phyloP scores from a whole-genome alignment of 2,329 filamentous ascomycete genomes.

The Lecanicillium sp. region DNA sequence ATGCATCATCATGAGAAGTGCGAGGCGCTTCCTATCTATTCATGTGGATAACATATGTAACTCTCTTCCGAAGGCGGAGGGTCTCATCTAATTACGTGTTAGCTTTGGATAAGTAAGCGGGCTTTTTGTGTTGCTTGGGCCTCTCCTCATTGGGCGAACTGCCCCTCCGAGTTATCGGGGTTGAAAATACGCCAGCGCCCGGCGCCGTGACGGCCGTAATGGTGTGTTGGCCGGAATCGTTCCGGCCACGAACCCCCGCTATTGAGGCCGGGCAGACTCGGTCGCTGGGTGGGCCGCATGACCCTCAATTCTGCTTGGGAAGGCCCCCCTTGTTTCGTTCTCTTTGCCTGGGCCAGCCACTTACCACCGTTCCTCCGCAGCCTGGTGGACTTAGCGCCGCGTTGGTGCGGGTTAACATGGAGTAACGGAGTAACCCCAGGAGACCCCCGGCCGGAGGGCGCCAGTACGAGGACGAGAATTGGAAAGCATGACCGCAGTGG shows the following conservation, averaged over 20 bases:
- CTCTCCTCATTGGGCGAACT: too few species aligned
- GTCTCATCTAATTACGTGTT: slow-evolving; percentile 6
- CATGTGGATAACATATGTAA: slow-evolving; percentile 7
- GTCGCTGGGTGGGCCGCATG: slow-evolving; percentile 10
- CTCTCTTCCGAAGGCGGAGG: slow-evolving; percentile 3
- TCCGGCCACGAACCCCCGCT: slow-evolving; percentile 25
- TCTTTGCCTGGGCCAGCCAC: neutral
- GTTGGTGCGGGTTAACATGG: neutral
- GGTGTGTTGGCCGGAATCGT: slow-evolving; percentile 28
- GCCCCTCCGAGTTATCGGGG: slow-evolving; percentile 10
- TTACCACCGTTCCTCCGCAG: neutral
- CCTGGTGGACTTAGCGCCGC: neutral
- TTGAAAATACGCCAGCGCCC: slow-evolving; percentile 13
- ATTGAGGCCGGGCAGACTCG: slow-evolving; percentile 16
- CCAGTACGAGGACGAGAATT: slow-evolving; percentile 12
- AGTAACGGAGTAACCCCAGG: slow-evolving; percentile 7
- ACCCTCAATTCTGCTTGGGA: neutral
- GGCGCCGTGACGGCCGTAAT: slow-evolving; percentile 25
- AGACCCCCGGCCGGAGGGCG: neutral
- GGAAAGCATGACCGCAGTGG: slow-evolving; percentile 10
- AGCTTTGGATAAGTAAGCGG: slow-evolving; percentile 3
- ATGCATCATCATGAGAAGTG: too few species aligned
- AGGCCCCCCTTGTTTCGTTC: neutral
- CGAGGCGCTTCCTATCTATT: slow-evolving; percentile 8
- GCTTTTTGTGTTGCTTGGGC: neutral